Conservation (phyloP, 1,284 basidiomycete genomes). For the Phylloboletellus chloephorus region DNA sequence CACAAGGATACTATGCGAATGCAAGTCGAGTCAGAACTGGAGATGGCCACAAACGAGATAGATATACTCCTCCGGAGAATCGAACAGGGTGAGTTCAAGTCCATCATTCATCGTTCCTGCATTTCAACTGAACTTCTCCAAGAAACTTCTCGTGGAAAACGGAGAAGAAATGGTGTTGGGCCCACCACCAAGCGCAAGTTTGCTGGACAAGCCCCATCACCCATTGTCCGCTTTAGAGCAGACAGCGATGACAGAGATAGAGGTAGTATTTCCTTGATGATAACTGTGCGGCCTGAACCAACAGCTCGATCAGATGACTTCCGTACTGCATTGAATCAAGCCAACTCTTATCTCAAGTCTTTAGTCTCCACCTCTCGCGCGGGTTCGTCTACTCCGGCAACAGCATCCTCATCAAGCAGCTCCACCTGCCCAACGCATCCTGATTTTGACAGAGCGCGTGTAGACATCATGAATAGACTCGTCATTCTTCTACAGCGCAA, state of each 20-base stretch:
- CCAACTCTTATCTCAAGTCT: conserved; percentile 49
- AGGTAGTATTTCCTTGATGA: conserved; percentile 17
- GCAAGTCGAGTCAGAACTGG: conserved; percentile 74
- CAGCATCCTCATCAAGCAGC: conserved; percentile 35
- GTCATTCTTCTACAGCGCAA: conserved; percentile 69
- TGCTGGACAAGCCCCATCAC: conserved; percentile 32
- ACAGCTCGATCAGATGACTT: conserved; percentile 53
- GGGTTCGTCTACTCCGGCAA: conserved; percentile 39
- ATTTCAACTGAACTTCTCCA: conserved; percentile 1
- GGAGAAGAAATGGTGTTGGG: conserved; percentile 32
- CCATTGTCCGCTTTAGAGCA: conserved; percentile 26
- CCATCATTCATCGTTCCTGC: not conserved
- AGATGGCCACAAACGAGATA: conserved; percentile 68
- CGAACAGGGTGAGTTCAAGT: conserved; percentile 47
- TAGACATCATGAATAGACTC: conserved; percentile 63
- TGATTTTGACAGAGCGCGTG: conserved; percentile 52
- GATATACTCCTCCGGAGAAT: conserved; percentile 58
- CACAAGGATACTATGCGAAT: conserved; percentile 56
- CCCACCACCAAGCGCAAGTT: conserved; percentile 36
- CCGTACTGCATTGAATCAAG: conserved; percentile 60
- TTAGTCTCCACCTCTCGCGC: conserved; percentile 45
- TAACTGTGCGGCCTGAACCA: not conserved
- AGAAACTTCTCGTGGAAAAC: conserved; percentile 40
- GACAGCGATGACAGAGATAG: conserved; percentile 37
- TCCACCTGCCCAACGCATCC: conserved; percentile 32